Evolutionary conservation across 306 rosid genomes (phyloP).

Genomic region (Lupinus albus): DNA sequence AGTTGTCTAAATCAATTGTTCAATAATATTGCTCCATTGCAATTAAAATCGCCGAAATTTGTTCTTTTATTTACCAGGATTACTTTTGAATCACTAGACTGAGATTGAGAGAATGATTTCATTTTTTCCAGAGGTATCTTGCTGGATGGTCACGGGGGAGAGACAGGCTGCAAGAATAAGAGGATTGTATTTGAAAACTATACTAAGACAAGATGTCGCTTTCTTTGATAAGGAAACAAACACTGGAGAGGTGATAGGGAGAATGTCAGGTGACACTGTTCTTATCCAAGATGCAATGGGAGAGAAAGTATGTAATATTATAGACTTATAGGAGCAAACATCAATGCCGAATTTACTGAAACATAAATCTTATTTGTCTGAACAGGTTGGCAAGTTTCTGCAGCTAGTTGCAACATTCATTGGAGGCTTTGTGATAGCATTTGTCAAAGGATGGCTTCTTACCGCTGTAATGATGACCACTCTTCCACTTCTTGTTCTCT

Average conservation of each 20-base stretch:
- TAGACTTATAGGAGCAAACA: background rate
- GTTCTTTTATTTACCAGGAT: too few species aligned
- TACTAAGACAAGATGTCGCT: constrained; percentile 79
- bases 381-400: constrained; percentile 80
- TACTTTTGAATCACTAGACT: background rate
- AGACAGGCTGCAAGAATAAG: constrained; percentile 89
- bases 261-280: constrained; percentile 96
- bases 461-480: constrained; percentile 72
- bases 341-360: constrained; percentile 16
- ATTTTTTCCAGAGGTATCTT: constrained; percentile 68
- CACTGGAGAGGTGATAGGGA: constrained; percentile 84
- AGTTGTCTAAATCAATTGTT: background rate
- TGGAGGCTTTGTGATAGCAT: constrained; percentile 73
- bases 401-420: constrained; percentile 70
- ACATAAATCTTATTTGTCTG: background rate
- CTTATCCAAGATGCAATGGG: constrained; percentile 98
- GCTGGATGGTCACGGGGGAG: constrained; percentile 96
- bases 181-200: constrained; percentile 81
- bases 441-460: constrained; percentile 87
- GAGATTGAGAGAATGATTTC: constrained; percentile 17
- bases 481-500: constrained; percentile 69
- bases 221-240: constrained; percentile 88
- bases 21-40: too few species aligned
- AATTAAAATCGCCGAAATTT: too few species aligned
- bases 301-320: constrained; percentile 62